Evolutionary conservation across 1,139 yeast genomes (phyloP).

Genomic region (Wickerhamomyces sp.): DNA sequence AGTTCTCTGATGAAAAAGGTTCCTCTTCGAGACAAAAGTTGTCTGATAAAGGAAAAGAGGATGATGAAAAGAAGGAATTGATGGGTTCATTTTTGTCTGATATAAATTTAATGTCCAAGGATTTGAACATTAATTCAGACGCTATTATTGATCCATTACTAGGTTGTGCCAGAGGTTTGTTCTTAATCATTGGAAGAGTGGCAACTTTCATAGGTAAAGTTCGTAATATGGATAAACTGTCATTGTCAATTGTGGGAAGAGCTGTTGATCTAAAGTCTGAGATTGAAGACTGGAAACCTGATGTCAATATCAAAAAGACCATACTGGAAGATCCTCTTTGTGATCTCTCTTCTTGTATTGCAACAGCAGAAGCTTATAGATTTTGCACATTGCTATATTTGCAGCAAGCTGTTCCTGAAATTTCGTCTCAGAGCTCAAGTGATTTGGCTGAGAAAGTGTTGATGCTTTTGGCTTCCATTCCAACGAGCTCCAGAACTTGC

Average conservation of each 20-base stretch:
- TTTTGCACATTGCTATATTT: slow-evolving; percentile 53
- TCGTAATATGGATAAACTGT: slow-evolving; percentile 36
- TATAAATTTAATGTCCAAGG: slow-evolving; percentile 17
- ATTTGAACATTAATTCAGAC: slow-evolving; percentile 28
- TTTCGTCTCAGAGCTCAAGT: slow-evolving; percentile 52
- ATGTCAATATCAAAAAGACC: slow-evolving; percentile 35
- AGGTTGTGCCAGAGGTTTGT: slow-evolving; percentile 62
- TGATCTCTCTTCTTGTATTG: slow-evolving; percentile 56
- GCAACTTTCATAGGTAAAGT: slow-evolving; percentile 52
- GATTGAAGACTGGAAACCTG: slow-evolving; percentile 52
- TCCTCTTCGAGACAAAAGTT: not conserved
- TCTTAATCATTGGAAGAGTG: slow-evolving; percentile 59
- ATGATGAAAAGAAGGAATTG: not conserved
- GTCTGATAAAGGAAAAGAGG: not conserved
- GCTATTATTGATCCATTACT: slow-evolving; percentile 51
- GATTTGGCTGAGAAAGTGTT: slow-evolving; percentile 57
- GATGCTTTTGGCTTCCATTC: slow-evolving; percentile 58
- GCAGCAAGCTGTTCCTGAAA: slow-evolving; percentile 68
- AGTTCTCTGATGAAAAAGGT: slow-evolving; percentile 14
- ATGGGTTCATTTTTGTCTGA: not conserved
- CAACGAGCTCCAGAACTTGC: slow-evolving; percentile 51
- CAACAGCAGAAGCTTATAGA: slow-evolving; percentile 67
- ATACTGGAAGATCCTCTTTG: slow-evolving; percentile 38
- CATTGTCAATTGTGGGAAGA: slow-evolving; percentile 44
- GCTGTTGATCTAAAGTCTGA: slow-evolving; percentile 54